Conservation (phyloP, 192 early-diverging fungal genomes). For the Jimgerdemannia flammicorona region DNA sequence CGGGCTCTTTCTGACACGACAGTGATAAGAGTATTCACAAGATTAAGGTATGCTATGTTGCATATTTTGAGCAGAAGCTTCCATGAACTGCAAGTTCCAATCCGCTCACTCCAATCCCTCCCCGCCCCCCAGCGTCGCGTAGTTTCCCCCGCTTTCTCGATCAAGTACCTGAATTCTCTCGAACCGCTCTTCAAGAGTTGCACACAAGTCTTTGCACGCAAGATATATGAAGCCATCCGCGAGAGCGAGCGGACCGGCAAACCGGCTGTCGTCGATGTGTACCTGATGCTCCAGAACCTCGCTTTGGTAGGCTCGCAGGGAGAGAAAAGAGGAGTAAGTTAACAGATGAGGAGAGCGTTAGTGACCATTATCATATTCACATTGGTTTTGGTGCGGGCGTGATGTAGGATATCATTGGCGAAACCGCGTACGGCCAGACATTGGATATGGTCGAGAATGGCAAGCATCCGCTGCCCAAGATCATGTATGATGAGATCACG, state of each 20-base stretch:
- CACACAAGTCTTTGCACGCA: slow-evolving; percentile 4
- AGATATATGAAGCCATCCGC: neutral
- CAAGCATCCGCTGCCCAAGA: neutral
- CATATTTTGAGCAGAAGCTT: neutral
- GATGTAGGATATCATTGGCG: slow-evolving; percentile 39
- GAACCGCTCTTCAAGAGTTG: slow-evolving; percentile 39
- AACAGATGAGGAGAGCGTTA: no score
- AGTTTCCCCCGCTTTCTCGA: slow-evolving; percentile 41
- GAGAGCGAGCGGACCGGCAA: neutral
- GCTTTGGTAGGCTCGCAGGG: neutral
- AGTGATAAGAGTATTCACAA: neutral
- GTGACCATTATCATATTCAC: no score
- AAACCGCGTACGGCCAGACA: slow-evolving; percentile 42
- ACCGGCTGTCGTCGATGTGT: neutral
- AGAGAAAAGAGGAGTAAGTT: no score
- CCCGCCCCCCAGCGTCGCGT: slow-evolving; percentile 27
- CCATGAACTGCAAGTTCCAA: neutral
- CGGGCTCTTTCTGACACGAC: neutral
- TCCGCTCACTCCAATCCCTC: neutral
- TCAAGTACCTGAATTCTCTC: slow-evolving; percentile 40
- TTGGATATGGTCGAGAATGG: slow-evolving; percentile 41
- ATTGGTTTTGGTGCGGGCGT: neutral
- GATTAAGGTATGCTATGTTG: neutral
- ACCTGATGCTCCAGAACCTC: neutral
- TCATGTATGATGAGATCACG: neutral